phyloP scores from a whole-genome alignment of 2,329 filamentous ascomycete genomes.

The Ceratocystis alfenasii region DNA sequence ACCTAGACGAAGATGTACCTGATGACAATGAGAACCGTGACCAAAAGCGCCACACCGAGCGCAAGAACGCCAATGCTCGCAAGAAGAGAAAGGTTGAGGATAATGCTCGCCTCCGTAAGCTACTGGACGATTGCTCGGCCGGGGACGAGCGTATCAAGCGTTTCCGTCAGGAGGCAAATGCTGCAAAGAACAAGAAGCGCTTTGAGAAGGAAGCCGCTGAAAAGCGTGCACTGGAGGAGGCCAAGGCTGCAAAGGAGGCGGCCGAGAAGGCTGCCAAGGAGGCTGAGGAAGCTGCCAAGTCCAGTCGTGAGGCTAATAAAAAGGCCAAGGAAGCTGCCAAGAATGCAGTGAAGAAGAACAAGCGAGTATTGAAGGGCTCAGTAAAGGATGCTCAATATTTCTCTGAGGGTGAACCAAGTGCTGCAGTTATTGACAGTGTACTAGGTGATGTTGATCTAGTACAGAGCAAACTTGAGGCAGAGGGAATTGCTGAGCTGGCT shows the following conservation, averaged over 20 bases:
- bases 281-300: constrained; percentile 77
- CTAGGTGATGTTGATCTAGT: constrained; percentile 76
- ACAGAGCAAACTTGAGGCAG: constrained; percentile 76
- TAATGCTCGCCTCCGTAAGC: constrained; percentile 73
- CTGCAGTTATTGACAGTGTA: constrained; percentile 67
- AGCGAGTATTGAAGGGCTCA: constrained; percentile 84
- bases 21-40: constrained; percentile 98
- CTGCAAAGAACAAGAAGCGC: constrained; percentile 91
- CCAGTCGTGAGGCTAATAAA: constrained; percentile 69
- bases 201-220: constrained; percentile 83
- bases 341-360: constrained; percentile 99
- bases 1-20: constrained; percentile 95
- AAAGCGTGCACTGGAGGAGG: constrained; percentile 76
- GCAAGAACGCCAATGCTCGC: constrained; percentile 93
- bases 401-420: constrained; percentile 55
- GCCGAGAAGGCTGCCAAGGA: constrained; percentile 70
- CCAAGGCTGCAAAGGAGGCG: constrained; percentile 68
- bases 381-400: constrained; percentile 99
- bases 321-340: constrained; percentile 98
- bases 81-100: constrained; percentile 99
- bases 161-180: constrained; percentile 84
- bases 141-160: constrained; percentile 93
- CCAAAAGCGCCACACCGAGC: constrained; percentile 95
- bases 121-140: constrained; percentile 76
- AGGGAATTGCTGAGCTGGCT: constrained; percentile 77